Evolutionary conservation across 2,329 filamentous ascomycete genomes (phyloP).

Genomic region (Scytalidium sp.): DNA sequence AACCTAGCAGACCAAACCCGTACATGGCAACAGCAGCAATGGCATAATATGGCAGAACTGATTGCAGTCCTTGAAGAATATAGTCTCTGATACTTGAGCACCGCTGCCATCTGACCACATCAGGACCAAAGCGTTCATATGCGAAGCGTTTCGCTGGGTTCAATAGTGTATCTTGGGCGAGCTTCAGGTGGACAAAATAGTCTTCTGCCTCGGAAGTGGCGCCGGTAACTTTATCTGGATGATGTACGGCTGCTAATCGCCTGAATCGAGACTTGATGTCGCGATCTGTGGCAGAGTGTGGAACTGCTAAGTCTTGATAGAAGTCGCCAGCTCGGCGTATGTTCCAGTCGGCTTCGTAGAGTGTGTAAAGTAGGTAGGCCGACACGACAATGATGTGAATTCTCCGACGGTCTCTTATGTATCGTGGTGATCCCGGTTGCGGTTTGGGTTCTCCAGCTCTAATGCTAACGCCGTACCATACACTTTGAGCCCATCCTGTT

Average conservation of each 20-base stretch:
- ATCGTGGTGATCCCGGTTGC: conserved; percentile 64
- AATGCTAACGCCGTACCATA: conserved; percentile 86
- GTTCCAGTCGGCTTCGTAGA: conserved; percentile 87
- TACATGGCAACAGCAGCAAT: conserved; percentile 56
- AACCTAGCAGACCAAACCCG: conserved; percentile 60
- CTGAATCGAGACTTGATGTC: conserved; percentile 84
- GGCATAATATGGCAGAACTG: conserved; percentile 59
- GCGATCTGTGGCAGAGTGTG: conserved; percentile 65
- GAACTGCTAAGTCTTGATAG: conserved; percentile 74
- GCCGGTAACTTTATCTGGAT: conserved; percentile 73
- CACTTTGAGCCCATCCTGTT: conserved; percentile 71
- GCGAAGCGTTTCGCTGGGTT: conserved; percentile 77
- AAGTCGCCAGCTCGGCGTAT: conserved; percentile 70
- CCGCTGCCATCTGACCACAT: conserved; percentile 62
- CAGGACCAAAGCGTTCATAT: conserved; percentile 84
- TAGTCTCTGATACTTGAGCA: conserved; percentile 72
- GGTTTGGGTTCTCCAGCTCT: conserved; percentile 85
- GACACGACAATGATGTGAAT: conserved; percentile 83
- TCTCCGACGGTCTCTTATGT: conserved; percentile 70
- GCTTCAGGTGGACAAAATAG: conserved; percentile 80
- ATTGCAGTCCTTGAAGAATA: conserved; percentile 62
- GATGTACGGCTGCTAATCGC: conserved; percentile 65
- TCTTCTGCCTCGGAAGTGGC: conserved; percentile 29
- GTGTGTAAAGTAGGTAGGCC: conserved; percentile 83
- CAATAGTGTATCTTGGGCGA: conserved; percentile 78